A percentile compares a stretch with the other conserved stretches of the same genome.
These are phyloP conservation scores for Colletotrichum aenigma DNA, from an alignment of 2,329 filamentous ascomycete species.

Conservation along the genomic window DNA sequence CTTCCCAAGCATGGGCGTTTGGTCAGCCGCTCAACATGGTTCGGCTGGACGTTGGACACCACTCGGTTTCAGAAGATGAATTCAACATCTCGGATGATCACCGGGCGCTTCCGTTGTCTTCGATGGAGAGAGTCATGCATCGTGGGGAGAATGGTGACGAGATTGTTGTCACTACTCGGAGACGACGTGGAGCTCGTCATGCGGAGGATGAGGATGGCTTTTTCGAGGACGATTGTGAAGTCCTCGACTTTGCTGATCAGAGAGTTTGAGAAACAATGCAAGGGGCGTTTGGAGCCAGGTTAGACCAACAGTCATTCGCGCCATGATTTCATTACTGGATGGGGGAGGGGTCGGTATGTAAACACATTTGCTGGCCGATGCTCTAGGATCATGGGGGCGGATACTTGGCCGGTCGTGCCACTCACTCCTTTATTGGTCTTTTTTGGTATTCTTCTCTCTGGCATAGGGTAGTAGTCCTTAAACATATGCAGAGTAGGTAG, in stretches of 20 bases:
- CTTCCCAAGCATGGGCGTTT: slow-evolving; percentile 57
- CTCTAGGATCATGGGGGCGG: background rate
- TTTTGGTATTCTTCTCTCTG: slow-evolving; percentile 7
- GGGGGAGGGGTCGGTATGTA: background rate
- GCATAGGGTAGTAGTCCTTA: slow-evolving; percentile 12
- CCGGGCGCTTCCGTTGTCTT: slow-evolving; percentile 64
- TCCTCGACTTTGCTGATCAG: slow-evolving; percentile 84
- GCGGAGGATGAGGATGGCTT: slow-evolving; percentile 74
- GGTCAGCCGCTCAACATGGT: slow-evolving; percentile 57
- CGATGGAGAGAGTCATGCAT: slow-evolving; percentile 67
- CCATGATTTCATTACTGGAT: background rate
- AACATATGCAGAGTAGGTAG: background rate
- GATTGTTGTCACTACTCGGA: slow-evolving; percentile 81
- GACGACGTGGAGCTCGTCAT: slow-evolving; percentile 61
- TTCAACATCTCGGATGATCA: slow-evolving; percentile 57
- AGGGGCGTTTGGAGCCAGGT: slow-evolving; percentile 15
- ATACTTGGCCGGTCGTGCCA: slow-evolving; percentile 10
- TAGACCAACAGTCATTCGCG: slow-evolving; percentile 4
- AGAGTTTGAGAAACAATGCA: slow-evolving; percentile 52
- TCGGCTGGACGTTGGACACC: slow-evolving; percentile 58
- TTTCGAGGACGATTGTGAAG: slow-evolving; percentile 92
- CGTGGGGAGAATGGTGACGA: slow-evolving; percentile 70
- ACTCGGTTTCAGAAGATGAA: slow-evolving; percentile 54
- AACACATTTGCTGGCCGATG: background rate
- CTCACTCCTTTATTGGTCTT: slow-evolving; percentile 19